phyloP scores from a whole-genome alignment of 352 stramenopile genomes.

The Globisporangium solare region DNA sequence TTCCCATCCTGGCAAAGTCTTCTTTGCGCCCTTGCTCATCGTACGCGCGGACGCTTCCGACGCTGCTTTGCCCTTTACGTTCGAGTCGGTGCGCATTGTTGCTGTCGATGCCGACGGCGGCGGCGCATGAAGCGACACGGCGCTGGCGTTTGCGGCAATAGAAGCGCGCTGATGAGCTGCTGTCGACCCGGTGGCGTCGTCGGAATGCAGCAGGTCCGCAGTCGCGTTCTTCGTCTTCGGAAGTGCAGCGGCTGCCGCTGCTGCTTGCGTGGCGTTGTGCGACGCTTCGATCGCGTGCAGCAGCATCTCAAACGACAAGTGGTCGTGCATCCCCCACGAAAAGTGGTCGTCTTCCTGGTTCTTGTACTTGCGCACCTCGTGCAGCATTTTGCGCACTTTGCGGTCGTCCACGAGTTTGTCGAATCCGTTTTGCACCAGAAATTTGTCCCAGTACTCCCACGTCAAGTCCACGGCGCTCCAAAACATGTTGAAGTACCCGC shows the following conservation, averaged over 20 bases:
- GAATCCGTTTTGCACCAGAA: constrained; percentile 56
- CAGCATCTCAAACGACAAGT: constrained; percentile 71
- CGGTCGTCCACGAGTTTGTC: constrained; percentile 66
- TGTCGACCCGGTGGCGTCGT: background rate
- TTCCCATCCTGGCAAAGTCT: constrained; percentile 36
- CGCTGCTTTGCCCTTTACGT: background rate
- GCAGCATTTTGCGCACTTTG: constrained; percentile 62
- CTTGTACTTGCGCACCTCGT: constrained; percentile 47
- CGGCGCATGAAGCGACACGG: background rate
- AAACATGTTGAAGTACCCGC: constrained; percentile 68
- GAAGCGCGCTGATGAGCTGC: background rate
- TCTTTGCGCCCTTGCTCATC: constrained; percentile 1
- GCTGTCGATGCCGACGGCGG: background rate
- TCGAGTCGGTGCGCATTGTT: background rate
- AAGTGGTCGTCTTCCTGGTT: constrained; percentile 62
- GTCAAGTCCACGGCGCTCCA: constrained; percentile 59
- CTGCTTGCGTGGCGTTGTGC: constrained; percentile 28
- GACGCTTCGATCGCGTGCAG: constrained; percentile 53
- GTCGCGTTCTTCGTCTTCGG: constrained; percentile 3
- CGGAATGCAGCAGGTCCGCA: background rate
- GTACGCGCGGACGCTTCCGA: background rate
- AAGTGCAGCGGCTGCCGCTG: constrained; percentile 16
- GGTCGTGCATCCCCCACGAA: constrained; percentile 66
- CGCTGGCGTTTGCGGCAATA: background rate
- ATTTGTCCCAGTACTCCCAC: constrained; percentile 71